A percentile compares a stretch with the other conserved stretches of the same genome.
These are phyloP conservation scores for Daldinia eschscholtzii DNA, from an alignment of 2,329 filamentous ascomycete genomes.

Conservation along the genomic window DNA sequence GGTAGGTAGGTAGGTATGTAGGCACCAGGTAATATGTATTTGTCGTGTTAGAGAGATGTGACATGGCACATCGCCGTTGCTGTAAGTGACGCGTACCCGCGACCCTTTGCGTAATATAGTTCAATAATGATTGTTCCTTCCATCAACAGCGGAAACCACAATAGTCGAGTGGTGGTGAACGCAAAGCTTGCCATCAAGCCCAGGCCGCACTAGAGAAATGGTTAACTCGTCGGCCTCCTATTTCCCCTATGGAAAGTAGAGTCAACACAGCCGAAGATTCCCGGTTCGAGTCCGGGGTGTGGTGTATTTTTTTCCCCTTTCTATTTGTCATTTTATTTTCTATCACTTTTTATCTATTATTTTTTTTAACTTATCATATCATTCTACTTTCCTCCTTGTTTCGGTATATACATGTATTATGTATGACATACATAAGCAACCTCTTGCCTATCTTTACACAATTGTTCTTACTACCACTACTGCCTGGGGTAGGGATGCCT, in stretches of 20 bases:
- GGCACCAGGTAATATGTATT: neutral
- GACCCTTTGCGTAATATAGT: constrained; percentile 21
- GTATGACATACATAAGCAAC: neutral
- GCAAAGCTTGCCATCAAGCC: constrained; percentile 11
- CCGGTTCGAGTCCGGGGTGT: constrained; percentile 45
- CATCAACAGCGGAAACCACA: neutral
- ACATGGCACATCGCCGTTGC: constrained; percentile 7
- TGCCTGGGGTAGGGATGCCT: neutral
- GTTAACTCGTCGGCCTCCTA: constrained; percentile 46
- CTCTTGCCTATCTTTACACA: neutral
- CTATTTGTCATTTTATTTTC: neutral
- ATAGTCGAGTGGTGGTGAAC: constrained; percentile 15
- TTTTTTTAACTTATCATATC: neutral
- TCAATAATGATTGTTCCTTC: constrained; percentile 15
- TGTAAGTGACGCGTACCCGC: constrained; percentile 5
- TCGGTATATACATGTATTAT: too few relatives aligned
- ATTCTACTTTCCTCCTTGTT: neutral
- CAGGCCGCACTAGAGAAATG: constrained; percentile 44
- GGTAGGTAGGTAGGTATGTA: neutral
- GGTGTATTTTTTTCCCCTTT: constrained; percentile 25
- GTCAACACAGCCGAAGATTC: constrained; percentile 42
- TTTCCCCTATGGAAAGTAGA: neutral
- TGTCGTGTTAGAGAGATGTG: constrained; percentile 14
- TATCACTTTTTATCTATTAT: neutral
- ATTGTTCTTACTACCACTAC: neutral